These are phyloP conservation scores for Pseudopediastrum boryanum DNA, from an alignment of 139 green algal genomes.

Conservation along the genomic window DNA sequence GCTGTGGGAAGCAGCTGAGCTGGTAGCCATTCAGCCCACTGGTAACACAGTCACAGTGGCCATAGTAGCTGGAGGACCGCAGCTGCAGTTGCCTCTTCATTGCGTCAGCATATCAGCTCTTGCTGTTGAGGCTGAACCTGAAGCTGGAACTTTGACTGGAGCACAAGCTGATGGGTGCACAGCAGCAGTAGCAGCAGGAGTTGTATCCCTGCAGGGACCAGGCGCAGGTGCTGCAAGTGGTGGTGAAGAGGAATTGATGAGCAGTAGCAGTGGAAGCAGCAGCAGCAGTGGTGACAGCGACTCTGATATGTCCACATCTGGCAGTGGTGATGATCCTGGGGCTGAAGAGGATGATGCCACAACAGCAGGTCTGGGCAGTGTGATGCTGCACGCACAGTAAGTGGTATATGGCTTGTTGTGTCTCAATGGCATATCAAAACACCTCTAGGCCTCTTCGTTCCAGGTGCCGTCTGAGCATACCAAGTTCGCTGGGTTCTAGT, in stretches of 20 bases:
- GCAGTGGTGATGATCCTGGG: too few species aligned
- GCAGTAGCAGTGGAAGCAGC: background rate
- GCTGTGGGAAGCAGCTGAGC: conserved; percentile 21
- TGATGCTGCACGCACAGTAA: conserved; percentile 25
- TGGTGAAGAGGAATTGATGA: background rate
- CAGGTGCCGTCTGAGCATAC: background rate
- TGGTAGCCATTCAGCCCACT: background rate
- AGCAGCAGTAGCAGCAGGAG: background rate
- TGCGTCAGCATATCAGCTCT: background rate
- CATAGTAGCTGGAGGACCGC: background rate
- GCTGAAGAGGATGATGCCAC: background rate
- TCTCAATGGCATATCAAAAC: background rate
- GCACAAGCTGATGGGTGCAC: background rate
- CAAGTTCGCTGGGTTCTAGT: too few species aligned
- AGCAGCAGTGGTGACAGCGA: background rate
- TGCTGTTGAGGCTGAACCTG: too few species aligned
- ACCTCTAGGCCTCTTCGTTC: background rate
- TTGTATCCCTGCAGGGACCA: too few species aligned
- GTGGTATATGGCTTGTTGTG: background rate
- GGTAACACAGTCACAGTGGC: conserved; percentile 1
- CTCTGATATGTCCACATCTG: too few species aligned
- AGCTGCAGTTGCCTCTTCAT: background rate
- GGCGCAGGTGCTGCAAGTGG: background rate
- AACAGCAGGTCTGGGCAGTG: background rate
- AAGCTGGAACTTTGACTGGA: background rate